phyloP scores from a whole-genome alignment of 768 basidiomycete species.

The Tephrocybe sp. region DNA sequence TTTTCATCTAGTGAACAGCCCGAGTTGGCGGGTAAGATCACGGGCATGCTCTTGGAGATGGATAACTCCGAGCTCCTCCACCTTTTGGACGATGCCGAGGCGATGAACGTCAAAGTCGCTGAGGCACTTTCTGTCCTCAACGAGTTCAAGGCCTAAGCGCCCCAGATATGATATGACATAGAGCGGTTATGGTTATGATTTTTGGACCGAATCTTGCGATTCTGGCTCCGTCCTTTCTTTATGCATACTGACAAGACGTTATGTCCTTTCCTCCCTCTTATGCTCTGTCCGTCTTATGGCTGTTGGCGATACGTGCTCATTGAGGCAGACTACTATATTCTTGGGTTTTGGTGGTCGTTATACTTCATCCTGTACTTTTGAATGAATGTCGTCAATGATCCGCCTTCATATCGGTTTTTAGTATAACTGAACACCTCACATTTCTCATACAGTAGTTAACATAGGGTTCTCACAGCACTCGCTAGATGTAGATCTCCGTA shows the following conservation, averaged over 20 bases:
- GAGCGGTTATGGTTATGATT: constrained; percentile 9
- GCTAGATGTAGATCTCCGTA: no score
- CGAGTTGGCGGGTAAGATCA: constrained; percentile 98
- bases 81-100: constrained; percentile 81
- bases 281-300: constrained; percentile 41
- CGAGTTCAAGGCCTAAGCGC: constrained; percentile 52
- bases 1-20: constrained; percentile 62
- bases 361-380: constrained; percentile 9
- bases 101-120: constrained; percentile 85
- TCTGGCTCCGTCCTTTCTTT: constrained; percentile 52
- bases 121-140: constrained; percentile 89
- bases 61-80: constrained; percentile 91
- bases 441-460: no score
- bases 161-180: background rate
- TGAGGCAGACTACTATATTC: constrained; percentile 9
- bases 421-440: no score
- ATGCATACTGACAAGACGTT: constrained; percentile 27
- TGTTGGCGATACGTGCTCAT: constrained; percentile 20
- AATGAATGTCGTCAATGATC: constrained; percentile 22
- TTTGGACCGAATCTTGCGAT: constrained; percentile 30
- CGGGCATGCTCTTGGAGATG: constrained; percentile 99
- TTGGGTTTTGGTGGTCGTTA: constrained; percentile 51
- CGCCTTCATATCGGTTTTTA: constrained; percentile 33
- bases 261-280: background rate
- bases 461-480: no score